phyloP scores from a whole-genome alignment of 2,329 filamentous ascomycete genomes.

The Venturia aucupariae region DNA sequence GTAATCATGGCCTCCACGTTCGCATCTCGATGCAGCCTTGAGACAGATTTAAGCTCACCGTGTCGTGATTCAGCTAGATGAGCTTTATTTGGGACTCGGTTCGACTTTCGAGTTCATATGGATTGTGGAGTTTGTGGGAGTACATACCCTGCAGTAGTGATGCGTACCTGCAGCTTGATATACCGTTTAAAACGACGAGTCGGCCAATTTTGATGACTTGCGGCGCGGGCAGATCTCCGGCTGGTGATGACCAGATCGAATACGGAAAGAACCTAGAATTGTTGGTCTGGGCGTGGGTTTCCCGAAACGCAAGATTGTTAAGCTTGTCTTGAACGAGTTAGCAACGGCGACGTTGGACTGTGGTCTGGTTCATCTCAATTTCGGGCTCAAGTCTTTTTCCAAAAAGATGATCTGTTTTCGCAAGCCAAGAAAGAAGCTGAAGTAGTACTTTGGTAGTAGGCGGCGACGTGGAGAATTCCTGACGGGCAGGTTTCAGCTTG shows the following conservation, averaged over 20 bases:
- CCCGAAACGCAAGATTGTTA: background rate
- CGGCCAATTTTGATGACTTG: background rate
- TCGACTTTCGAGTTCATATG: background rate
- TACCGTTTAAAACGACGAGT: background rate
- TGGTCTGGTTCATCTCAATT: background rate
- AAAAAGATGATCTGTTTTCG: background rate
- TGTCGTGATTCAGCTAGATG: background rate
- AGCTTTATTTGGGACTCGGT: background rate
- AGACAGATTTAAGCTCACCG: background rate
- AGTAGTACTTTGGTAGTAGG: too few relatives aligned
- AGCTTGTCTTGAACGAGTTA: background rate
- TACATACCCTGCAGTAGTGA: background rate
- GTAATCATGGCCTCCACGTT: background rate
- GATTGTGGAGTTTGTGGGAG: background rate
- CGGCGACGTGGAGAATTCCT: background rate
- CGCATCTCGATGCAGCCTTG: background rate
- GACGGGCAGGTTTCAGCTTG: background rate
- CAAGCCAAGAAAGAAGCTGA: background rate
- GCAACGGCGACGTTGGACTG: background rate
- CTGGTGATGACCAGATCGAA: background rate
- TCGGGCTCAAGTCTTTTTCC: background rate
- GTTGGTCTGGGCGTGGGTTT: background rate
- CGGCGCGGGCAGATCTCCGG: slow-evolving; percentile 1
- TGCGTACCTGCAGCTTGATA: background rate
- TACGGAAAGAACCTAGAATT: background rate